Evolutionary conservation across 441 rosid genomes (phyloP), one percentile per base, ranked within the genome.

Genomic region (Isatis lusitanica): DNA sequence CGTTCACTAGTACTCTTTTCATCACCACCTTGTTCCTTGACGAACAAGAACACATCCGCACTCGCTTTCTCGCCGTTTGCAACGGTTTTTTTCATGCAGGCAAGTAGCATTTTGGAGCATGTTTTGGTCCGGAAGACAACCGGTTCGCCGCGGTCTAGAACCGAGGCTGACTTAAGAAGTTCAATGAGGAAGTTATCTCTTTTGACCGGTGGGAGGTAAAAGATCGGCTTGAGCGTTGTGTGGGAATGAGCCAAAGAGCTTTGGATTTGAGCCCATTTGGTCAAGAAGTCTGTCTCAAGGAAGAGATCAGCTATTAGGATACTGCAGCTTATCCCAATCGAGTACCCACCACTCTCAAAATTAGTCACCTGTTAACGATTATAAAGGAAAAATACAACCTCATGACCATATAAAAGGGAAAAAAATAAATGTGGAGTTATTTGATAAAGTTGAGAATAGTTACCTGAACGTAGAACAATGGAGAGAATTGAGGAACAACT

Each of bases 271-370:
- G 83, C 79, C 97, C 97, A 90, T 76, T 52, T 84, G 63, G 70
- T 70, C 15, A 91, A 78, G 74, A 87, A 88, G 47, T 80, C 78
- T 8, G 80, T 78, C 68, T 5, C 74, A 61, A 77, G 59, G 21
- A 85, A 47, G 30, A 87, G 1, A 55, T 91, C 97, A 62, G 87
- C 90, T 60, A 93, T 47, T 30, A 93, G 69, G 39, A 91, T 65
- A 75, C 90, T 90, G 74, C 93, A 87, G 78, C 96, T 91, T 40
- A 90, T 77, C 61, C 97, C 98, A 64, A 93, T 55, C 4, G 96
- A 88, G 74, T 90, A 90, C 50, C 98, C 97, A 7, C 98, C 94
- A 18, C 92, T 85, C 66, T 81, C 79, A 74, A 93, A 93, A 74
- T 85, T 86, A 0, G 96, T 91, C 61, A 93, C 93, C 97, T 93